Percentiles rank a stretch among this genome's conserved stretches.
Conservation (phyloP, 306 rosid genomes). For the Medicago arabica region DNA sequence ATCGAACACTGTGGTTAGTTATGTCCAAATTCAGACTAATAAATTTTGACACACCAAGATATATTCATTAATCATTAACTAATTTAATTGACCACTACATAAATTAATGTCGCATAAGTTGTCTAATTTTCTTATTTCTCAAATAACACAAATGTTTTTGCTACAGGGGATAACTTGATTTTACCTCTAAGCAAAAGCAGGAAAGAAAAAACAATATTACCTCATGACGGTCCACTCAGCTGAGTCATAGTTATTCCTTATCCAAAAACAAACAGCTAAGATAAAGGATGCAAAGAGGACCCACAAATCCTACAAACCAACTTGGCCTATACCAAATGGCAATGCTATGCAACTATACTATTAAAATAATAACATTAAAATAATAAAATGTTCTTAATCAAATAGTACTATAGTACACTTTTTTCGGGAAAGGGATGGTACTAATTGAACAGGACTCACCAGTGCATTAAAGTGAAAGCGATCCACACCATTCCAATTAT, state of each 20-base stretch:
- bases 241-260: slow-evolving; percentile 33
- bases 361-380: background rate
- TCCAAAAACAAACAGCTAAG: background rate
- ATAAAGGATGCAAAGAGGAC: slow-evolving; percentile 15
- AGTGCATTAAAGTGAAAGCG: slow-evolving; percentile 91
- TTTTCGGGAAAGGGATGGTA: no score
- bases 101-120: no score
- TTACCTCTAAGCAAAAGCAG: slow-evolving; percentile 1
- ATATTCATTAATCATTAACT: no score
- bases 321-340: no score
- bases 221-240: slow-evolving; percentile 23
- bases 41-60: no score
- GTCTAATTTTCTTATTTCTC: no score
- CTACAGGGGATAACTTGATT: slow-evolving; percentile 19
- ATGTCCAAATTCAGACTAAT: background rate
- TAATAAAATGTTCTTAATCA: background rate
- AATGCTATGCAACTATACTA: no score
- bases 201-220: slow-evolving; percentile 18
- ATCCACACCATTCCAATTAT: slow-evolving; percentile 90
- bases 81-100: no score
- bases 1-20: no score
- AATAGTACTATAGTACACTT: background rate
- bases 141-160: background rate
- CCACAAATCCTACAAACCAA: slow-evolving; percentile 25
- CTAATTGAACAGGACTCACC: slow-evolving; percentile 42